Evolutionary conservation across 2,329 filamentous ascomycete species (phyloP).

Genomic region (Bipolaris cookei): DNA sequence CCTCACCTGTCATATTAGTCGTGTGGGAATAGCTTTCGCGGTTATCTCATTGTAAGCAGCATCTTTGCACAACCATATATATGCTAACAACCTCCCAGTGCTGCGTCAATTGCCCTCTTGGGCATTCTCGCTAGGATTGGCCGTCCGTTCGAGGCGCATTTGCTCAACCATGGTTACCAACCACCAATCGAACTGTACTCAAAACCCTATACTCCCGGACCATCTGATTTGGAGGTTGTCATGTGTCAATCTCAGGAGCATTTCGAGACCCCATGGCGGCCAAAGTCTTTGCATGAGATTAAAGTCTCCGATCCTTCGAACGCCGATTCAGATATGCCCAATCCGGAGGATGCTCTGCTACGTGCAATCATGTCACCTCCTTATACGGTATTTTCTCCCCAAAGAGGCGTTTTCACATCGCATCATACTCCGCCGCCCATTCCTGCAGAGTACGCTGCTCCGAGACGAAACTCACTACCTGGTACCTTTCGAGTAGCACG

Average conservation of each 20-base stretch:
- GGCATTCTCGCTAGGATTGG: slow-evolving; percentile 41
- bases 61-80: background rate
- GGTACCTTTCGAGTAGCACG: slow-evolving; percentile 17
- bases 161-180: slow-evolving; percentile 37
- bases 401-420: slow-evolving; percentile 37
- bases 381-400: background rate
- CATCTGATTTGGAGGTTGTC: slow-evolving; percentile 18
- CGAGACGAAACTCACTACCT: slow-evolving; percentile 22
- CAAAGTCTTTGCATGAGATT: too few species aligned
- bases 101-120: slow-evolving; percentile 43
- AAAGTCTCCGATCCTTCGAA: background rate
- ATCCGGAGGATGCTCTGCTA: background rate
- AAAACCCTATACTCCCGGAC: slow-evolving; percentile 20
- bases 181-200: slow-evolving; percentile 10
- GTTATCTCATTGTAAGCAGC: slow-evolving; percentile 43
- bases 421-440: slow-evolving; percentile 38
- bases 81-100: slow-evolving; percentile 24
- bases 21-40: slow-evolving; percentile 41
- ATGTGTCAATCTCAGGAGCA: too few species aligned
- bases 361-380: background rate
- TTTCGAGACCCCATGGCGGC: background rate
- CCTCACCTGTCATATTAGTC: slow-evolving; percentile 38
- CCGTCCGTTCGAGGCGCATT: slow-evolving; percentile 48
- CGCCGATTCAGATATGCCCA: too few species aligned
- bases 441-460: slow-evolving; percentile 28